Conservation (phyloP, 768 basidiomycete genomes). For the Lactarius pseudohatsudake region DNA sequence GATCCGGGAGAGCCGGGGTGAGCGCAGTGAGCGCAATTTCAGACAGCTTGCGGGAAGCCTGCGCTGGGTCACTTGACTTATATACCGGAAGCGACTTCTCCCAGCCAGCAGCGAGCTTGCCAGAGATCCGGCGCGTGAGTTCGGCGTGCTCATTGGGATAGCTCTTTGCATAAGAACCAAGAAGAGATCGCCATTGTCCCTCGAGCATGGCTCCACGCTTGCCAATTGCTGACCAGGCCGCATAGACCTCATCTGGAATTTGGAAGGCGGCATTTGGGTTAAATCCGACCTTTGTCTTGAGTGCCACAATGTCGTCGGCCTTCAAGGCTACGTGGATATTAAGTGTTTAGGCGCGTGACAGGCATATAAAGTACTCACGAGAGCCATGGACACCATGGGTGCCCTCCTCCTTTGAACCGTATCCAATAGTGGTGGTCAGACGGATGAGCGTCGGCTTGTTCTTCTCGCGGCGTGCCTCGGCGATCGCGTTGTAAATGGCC, state of each 20-base stretch:
- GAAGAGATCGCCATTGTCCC: conserved; percentile 67
- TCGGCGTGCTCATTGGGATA: conserved; percentile 86
- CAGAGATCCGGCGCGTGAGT: conserved; percentile 79
- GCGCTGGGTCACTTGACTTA: conserved; percentile 78
- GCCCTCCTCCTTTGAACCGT: conserved; percentile 88
- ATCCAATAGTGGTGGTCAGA: conserved; percentile 89
- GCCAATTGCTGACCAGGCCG: conserved; percentile 63
- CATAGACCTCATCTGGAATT: conserved; percentile 72
- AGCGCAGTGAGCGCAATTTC: conserved; percentile 84
- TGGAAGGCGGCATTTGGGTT: conserved; percentile 74
- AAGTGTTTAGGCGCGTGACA: conserved; percentile 19
- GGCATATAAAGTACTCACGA: conserved; percentile 56
- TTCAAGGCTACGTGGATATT: conserved; percentile 64
- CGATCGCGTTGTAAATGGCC: conserved; percentile 76
- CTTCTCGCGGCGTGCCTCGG: conserved; percentile 70
- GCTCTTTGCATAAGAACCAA: conserved; percentile 68
- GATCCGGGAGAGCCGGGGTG: conserved; percentile 74
- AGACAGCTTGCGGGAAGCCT: conserved; percentile 90
- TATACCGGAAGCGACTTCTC: conserved; percentile 83
- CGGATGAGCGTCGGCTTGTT: conserved; percentile 86
- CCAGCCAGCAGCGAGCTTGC: conserved; percentile 83
- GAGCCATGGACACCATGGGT: conserved; percentile 94
- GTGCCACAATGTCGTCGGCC: conserved; percentile 79
- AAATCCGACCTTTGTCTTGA: conserved; percentile 86
- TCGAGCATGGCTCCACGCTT: conserved; percentile 74